Evolutionary conservation across 805 yeast genomes (phyloP).

Genomic region (Kuraishia piskuri): DNA sequence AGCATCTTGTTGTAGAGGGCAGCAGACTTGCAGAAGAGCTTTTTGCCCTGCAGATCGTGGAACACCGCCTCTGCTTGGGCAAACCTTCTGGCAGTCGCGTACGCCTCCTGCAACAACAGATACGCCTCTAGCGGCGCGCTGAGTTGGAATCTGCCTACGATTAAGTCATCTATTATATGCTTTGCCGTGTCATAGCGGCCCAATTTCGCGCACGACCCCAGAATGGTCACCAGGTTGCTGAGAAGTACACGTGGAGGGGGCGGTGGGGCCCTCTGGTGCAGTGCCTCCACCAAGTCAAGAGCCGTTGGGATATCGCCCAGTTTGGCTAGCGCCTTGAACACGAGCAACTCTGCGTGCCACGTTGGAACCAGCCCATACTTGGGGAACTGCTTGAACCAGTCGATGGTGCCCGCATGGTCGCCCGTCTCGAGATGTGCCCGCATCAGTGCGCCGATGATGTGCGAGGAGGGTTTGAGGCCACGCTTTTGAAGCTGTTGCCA

Average conservation of each 20-base stretch:
- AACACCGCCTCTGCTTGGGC: not conserved
- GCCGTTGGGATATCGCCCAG: slow-evolving; percentile 26
- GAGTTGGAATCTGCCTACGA: not conserved
- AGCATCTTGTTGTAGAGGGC: not conserved
- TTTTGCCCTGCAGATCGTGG: not conserved
- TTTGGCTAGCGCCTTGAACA: slow-evolving; percentile 27
- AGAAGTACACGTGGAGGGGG: no score
- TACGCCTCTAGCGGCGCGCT: not conserved
- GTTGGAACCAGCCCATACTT: slow-evolving; percentile 20
- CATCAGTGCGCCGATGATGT: slow-evolving; percentile 37
- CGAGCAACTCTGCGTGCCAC: slow-evolving; percentile 21
- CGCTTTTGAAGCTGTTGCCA: slow-evolving; percentile 38
- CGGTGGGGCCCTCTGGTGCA: not conserved
- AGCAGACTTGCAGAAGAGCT: not conserved
- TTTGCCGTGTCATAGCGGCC: not conserved
- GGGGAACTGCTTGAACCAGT: slow-evolving; percentile 26
- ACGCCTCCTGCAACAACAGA: not conserved
- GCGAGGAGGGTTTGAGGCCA: slow-evolving; percentile 36
- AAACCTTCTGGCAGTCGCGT: not conserved
- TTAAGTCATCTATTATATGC: not conserved
- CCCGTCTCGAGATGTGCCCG: slow-evolving; percentile 27
- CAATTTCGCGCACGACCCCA: not conserved
- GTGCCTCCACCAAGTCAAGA: slow-evolving; percentile 14
- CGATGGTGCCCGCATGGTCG: slow-evolving; percentile 26
- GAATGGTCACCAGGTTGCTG: not conserved